Conservation (phyloP, 129 eudicot genomes). For the Flaveria linearis region DNA sequence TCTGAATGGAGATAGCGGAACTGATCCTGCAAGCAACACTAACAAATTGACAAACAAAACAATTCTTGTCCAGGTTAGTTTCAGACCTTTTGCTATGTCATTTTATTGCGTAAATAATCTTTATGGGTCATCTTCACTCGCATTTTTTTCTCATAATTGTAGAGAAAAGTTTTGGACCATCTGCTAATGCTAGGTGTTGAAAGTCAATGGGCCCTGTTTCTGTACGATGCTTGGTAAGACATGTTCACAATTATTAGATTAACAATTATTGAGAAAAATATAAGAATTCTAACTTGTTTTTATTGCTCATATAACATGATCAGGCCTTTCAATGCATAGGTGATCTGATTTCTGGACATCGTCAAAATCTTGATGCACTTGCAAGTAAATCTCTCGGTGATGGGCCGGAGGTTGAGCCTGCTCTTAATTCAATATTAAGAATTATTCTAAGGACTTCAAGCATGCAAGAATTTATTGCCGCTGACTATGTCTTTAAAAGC, state of each 20-base stretch:
- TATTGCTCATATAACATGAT: constrained; percentile 15
- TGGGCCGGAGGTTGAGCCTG: constrained; percentile 71
- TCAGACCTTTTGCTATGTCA: constrained; percentile 2
- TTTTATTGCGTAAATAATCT: neutral
- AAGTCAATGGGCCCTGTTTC: constrained; percentile 97
- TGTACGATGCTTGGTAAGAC: constrained; percentile 84
- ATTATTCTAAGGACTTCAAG: constrained; percentile 86
- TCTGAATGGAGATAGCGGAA: constrained; percentile 52
- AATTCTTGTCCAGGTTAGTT: constrained; percentile 83
- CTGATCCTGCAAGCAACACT: constrained; percentile 65
- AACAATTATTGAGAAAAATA: constrained; percentile 10
- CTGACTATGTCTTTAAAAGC: constrained; percentile 78
- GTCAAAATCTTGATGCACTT: constrained; percentile 68
- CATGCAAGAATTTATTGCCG: constrained; percentile 81
- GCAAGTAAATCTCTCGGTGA: constrained; percentile 92
- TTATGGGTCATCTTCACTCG: constrained; percentile 15
- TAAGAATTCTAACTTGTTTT: constrained; percentile 19
- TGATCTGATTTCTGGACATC: constrained; percentile 69
- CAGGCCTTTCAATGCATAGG: constrained; percentile 93
- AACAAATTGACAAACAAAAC: constrained; percentile 75
- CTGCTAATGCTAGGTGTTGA: constrained; percentile 89
- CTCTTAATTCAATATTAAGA: constrained; percentile 76
- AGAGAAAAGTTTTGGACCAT: constrained; percentile 82
- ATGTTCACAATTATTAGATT: constrained; percentile 20
- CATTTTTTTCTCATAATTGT: constrained; percentile 22